Evolutionary conservation across 139 green algal species (phyloP).

Genomic region (Deuterostichococcus epilithicus): DNA sequence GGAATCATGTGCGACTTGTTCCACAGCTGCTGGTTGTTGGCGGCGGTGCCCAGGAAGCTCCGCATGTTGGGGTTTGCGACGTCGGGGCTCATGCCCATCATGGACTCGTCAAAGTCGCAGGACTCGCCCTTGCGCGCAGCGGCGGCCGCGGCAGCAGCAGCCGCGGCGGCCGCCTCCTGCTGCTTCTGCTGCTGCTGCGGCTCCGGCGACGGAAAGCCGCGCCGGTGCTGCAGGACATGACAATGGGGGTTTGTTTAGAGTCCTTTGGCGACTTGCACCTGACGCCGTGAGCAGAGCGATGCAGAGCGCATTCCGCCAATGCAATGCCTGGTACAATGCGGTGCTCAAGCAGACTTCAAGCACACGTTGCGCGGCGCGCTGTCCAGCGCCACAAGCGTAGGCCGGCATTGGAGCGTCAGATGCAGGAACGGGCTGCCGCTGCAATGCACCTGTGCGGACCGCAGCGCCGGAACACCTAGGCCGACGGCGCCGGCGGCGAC

Average conservation of each 20-base stretch:
- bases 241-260: background rate
- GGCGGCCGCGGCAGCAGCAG: background rate
- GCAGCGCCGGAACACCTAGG: background rate
- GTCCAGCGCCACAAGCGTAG: no score
- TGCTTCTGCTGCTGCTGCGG: background rate
- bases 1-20: slow-evolving; percentile 6
- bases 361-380: no score
- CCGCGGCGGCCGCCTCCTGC: background rate
- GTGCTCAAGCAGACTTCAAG: no score
- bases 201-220: background rate
- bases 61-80: background rate
- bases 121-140: background rate
- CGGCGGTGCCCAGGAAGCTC: background rate
- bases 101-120: background rate
- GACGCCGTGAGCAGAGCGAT: no score
- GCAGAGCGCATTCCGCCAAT: no score
- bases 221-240: background rate
- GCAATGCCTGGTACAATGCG: no score
- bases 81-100: slow-evolving; percentile 2
- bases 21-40: background rate
- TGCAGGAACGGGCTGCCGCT: no score
- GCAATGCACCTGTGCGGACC: background rate
- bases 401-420: no score
- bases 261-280: no score
- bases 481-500: background rate